A percentile compares a stretch with the other conserved stretches of the same genome.
Conservation (phyloP, 2,329 filamentous ascomycete genomes). For the Neurospora sp. region DNA sequence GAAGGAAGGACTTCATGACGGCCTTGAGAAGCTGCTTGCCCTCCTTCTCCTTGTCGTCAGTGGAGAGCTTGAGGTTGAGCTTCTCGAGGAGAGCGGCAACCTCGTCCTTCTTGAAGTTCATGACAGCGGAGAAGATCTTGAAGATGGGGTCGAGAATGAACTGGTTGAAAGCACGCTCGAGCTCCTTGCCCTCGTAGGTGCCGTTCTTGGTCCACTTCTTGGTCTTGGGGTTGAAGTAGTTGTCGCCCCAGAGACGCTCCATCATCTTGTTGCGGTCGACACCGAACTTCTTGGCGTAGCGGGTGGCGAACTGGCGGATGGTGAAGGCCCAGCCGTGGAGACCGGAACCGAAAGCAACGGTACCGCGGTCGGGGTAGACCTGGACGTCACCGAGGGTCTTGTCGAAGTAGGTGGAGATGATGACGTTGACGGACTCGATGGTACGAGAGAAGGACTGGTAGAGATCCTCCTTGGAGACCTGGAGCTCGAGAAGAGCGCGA, state of each 20-base stretch:
- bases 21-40: slow-evolving; percentile 97
- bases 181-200: slow-evolving; percentile 72
- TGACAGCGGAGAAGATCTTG: slow-evolving; percentile 93
- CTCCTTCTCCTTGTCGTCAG: slow-evolving; percentile 85
- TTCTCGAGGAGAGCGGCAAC: slow-evolving; percentile 74
- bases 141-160: slow-evolving; percentile 99
- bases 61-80: slow-evolving; percentile 83
- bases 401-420: slow-evolving; percentile 98
- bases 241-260: slow-evolving; percentile 99
- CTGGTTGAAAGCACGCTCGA: slow-evolving; percentile 99
- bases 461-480: slow-evolving; percentile 96
- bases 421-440: slow-evolving; percentile 99
- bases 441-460: slow-evolving; percentile 99
- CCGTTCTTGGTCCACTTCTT: slow-evolving; percentile 98
- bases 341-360: slow-evolving; percentile 97
- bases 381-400: slow-evolving; percentile 94
- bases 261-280: slow-evolving; percentile 99
- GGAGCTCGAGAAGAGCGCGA: slow-evolving; percentile 96
- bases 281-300: slow-evolving; percentile 99
- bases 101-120: slow-evolving; percentile 99
- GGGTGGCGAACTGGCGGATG: slow-evolving; percentile 88
- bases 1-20: slow-evolving; percentile 98
- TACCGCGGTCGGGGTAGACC: slow-evolving; percentile 96
- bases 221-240: slow-evolving; percentile 99
- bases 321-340: slow-evolving; percentile 99